These are phyloP conservation scores for Pisolithus thermaeus DNA, from an alignment of 1,284 basidiomycete species.

Conservation along the genomic window DNA sequence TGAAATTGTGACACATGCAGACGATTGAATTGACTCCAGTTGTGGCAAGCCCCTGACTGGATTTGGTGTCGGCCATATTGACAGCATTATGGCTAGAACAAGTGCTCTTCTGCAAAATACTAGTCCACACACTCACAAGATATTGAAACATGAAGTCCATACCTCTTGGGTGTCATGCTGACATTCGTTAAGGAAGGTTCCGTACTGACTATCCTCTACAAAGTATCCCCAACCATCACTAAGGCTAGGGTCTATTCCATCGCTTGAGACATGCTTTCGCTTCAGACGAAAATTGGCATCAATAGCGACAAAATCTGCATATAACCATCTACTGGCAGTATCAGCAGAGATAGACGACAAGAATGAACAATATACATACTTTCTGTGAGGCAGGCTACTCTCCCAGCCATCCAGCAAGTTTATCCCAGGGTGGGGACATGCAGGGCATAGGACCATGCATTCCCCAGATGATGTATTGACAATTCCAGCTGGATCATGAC, in stretches of 20 bases:
- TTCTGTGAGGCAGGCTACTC: background rate
- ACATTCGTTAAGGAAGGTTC: no score
- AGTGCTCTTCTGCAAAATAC: background rate
- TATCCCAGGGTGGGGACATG: slow-evolving; percentile 24
- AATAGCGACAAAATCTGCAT: background rate
- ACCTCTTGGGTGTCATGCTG: no score
- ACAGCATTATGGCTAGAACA: slow-evolving; percentile 5
- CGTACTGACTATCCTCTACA: no score
- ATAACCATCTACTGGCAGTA: no score
- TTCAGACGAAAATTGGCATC: slow-evolving; percentile 2
- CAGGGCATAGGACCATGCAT: slow-evolving; percentile 25
- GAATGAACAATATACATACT: background rate
- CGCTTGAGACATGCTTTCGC: background rate
- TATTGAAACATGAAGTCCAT: no score
- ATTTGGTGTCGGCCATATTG: background rate
- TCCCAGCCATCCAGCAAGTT: slow-evolving; percentile 17
- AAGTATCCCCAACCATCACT: no score
- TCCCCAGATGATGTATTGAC: slow-evolving; percentile 10
- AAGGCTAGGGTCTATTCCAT: background rate
- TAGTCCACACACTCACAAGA: no score
- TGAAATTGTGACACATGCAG: slow-evolving; percentile 19
- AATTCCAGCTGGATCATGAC: slow-evolving; percentile 11
- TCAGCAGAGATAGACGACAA: background rate
- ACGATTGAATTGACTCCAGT: slow-evolving; percentile 17
- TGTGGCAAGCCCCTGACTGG: slow-evolving; percentile 2